Conservation (phyloP, 1,139 yeast species). For the Geotrichum citri-aurantii region DNA sequence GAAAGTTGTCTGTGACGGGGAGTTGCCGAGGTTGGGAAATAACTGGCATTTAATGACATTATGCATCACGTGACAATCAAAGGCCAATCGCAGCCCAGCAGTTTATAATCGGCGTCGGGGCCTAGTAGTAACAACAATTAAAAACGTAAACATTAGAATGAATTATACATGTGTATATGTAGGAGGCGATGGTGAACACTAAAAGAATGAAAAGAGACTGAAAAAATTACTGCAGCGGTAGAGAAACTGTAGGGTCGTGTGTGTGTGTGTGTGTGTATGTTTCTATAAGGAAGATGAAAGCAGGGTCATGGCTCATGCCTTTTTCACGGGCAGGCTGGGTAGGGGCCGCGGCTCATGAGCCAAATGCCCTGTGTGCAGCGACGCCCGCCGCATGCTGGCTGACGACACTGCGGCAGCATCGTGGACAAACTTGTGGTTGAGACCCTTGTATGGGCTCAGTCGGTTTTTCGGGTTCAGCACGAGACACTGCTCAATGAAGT, state of each 20-base stretch:
- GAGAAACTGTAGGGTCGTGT: not conserved
- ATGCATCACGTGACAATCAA: not conserved
- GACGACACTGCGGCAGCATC: slow-evolving; percentile 21
- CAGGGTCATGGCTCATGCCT: not conserved
- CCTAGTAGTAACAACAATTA: no score
- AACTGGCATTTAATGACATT: not conserved
- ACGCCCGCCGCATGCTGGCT: not conserved
- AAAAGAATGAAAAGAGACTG: no score
- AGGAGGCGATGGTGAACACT: no score
- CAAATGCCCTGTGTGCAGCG: not conserved
- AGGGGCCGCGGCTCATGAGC: slow-evolving; percentile 10
- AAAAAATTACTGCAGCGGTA: no score
- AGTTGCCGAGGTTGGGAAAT: not conserved
- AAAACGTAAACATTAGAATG: no score
- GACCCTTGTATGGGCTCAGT: slow-evolving; percentile 41
- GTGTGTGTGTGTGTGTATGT: not conserved
- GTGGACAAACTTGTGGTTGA: slow-evolving; percentile 40
- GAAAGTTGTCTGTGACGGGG: not conserved
- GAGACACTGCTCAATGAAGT: slow-evolving; percentile 38
- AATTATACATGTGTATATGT: no score
- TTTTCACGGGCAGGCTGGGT: slow-evolving; percentile 9
- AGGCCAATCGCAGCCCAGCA: not conserved
- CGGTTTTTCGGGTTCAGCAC: slow-evolving; percentile 54
- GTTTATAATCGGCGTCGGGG: no score
- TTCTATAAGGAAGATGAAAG: not conserved